phyloP scores from a whole-genome alignment of 805 yeast species.

The Starmerella roubikii region DNA sequence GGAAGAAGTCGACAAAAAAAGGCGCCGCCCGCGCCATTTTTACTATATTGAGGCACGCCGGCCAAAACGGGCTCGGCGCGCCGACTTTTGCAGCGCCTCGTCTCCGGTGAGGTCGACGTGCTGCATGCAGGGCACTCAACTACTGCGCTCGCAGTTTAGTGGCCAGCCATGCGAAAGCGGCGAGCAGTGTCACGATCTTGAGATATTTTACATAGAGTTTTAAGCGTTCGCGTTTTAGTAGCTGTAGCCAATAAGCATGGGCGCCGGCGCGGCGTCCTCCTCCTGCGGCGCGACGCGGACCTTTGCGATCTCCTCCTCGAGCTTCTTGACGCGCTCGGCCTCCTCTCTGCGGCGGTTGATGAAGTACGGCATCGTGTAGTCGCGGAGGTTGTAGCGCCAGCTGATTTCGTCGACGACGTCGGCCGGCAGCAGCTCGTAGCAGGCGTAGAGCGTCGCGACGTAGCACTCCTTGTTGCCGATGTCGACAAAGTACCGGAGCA shows the following conservation, averaged over 20 bases:
- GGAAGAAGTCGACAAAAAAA: too few species aligned
- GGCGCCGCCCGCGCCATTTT: too few species aligned
- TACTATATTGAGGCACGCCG: too few species aligned
- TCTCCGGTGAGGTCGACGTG: too few species aligned
- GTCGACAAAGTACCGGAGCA: constrained; percentile 83
- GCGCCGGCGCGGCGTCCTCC: constrained; percentile 49
- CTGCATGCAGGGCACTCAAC: too few species aligned
- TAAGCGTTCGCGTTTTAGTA: too few species aligned
- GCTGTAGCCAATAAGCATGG: constrained; percentile 42
- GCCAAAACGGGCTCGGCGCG: too few species aligned
- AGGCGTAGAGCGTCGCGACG: constrained; percentile 74
- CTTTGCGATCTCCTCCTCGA: constrained; percentile 58
- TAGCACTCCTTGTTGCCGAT: constrained; percentile 94
- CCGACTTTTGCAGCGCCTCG: too few species aligned
- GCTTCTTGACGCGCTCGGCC: constrained; percentile 48
- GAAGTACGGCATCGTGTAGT: constrained; percentile 83
- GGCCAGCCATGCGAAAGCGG: too few species aligned
- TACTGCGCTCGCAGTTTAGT: too few species aligned
- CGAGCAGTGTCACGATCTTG: too few species aligned
- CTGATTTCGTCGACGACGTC: constrained; percentile 81
- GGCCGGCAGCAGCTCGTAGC: constrained; percentile 63
- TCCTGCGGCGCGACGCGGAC: constrained; percentile 37
- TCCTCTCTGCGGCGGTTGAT: constrained; percentile 76
- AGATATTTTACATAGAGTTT: too few species aligned
- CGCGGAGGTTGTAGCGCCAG: constrained; percentile 77